These are phyloP conservation scores for Rhododendron kiyosumense DNA, from an alignment of 148 eudicot species.

Conservation along the genomic window DNA sequence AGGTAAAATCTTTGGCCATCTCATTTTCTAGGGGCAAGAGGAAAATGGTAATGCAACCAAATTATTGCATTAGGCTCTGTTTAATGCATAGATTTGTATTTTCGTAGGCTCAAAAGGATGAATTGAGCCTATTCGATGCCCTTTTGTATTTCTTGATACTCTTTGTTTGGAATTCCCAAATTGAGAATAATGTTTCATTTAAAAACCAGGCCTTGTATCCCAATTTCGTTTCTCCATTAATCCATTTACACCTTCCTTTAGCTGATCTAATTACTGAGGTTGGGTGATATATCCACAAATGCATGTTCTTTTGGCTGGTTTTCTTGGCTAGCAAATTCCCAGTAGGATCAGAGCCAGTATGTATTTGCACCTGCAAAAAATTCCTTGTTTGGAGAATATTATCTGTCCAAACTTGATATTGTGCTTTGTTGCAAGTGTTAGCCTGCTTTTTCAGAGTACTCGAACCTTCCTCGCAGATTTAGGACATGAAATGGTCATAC, in stretches of 20 bases:
- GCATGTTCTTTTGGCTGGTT: neutral
- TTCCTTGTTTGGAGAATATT: neutral
- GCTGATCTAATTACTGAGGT: neutral
- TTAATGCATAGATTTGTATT: neutral
- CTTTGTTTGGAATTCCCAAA: neutral
- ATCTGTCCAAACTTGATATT: neutral
- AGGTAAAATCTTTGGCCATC: constrained; percentile 26
- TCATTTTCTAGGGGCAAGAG: neutral
- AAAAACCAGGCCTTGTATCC: neutral
- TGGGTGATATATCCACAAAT: neutral
- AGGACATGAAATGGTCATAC: neutral
- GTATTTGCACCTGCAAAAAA: neutral
- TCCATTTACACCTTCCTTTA: neutral
- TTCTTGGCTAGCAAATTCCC: neutral
- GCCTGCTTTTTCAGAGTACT: neutral
- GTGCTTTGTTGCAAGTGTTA: neutral
- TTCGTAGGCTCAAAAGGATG: neutral
- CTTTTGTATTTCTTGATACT: neutral
- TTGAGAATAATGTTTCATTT: neutral
- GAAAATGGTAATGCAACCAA: neutral
- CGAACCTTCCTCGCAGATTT: neutral
- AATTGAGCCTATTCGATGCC: neutral
- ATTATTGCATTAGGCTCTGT: neutral
- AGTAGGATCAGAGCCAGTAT: neutral
- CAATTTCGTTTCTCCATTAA: neutral